Evolutionary conservation across 805 yeast genomes (phyloP).

Genomic region (Candida vaughaniae): DNA sequence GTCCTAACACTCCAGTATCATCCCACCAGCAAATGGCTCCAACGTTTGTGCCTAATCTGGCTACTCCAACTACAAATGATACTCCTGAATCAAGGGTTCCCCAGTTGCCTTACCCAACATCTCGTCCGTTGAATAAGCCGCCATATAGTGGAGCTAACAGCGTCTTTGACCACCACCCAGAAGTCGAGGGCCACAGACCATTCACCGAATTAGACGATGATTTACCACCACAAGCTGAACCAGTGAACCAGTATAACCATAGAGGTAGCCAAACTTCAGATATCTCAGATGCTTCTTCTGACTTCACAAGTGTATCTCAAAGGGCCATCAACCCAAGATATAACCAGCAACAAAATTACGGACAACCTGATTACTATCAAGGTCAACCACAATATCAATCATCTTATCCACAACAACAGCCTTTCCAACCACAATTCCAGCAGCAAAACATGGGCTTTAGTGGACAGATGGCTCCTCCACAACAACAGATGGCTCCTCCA

Average conservation of each 20-base stretch:
- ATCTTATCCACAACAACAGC: slow-evolving; percentile 18
- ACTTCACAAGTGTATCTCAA: slow-evolving; percentile 78
- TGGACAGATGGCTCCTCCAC: slow-evolving; percentile 13
- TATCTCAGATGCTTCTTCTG: slow-evolving; percentile 50
- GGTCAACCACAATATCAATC: slow-evolving; percentile 10
- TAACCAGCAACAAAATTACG: slow-evolving; percentile 20
- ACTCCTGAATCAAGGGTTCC: slow-evolving; percentile 14
- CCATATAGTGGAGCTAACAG: slow-evolving; percentile 18
- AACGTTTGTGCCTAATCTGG: slow-evolving; percentile 23
- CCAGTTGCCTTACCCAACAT: slow-evolving; percentile 16
- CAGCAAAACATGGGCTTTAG: slow-evolving; percentile 17
- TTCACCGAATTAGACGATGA: slow-evolving; percentile 39
- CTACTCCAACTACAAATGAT: slow-evolving; percentile 25
- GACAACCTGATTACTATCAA: slow-evolving; percentile 13
- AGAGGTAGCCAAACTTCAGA: slow-evolving; percentile 14
- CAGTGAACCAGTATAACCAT: slow-evolving; percentile 3
- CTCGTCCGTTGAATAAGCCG: slow-evolving; percentile 18
- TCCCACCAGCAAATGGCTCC: slow-evolving; percentile 34
- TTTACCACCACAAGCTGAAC: slow-evolving; percentile 9
- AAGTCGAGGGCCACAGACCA: slow-evolving; percentile 46
- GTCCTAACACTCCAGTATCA: slow-evolving; percentile 34
- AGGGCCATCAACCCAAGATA: slow-evolving; percentile 67
- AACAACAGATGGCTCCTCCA: slow-evolving; percentile 12
- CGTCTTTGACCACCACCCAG: slow-evolving; percentile 46
- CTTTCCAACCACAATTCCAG: slow-evolving; percentile 14